These are phyloP conservation scores for Rhynchosporium agropyri DNA, from an alignment of 2,329 filamentous ascomycete species.

Conservation along the genomic window DNA sequence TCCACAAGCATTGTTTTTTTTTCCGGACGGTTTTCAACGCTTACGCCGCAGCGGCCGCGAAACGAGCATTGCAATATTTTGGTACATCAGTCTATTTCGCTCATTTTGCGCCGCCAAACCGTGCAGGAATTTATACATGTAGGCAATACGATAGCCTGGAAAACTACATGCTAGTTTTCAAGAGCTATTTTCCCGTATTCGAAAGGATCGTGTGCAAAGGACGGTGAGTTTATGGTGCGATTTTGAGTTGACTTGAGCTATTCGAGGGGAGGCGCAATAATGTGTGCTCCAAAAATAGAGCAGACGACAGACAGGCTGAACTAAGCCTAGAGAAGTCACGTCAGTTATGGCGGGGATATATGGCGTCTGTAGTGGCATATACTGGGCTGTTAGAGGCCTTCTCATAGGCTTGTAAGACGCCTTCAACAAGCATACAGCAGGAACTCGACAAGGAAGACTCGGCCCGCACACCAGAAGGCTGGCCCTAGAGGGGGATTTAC, in stretches of 20 bases:
- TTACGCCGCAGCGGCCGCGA: background rate
- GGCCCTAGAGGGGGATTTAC: background rate
- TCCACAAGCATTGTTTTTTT: constrained; percentile 2
- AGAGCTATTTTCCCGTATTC: constrained; percentile 9
- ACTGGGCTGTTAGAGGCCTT: background rate
- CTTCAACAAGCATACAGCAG: background rate
- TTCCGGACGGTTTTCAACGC: background rate
- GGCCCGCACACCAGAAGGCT: constrained; percentile 7
- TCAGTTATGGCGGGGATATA: background rate
- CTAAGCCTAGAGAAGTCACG: constrained; percentile 3
- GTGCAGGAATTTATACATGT: background rate
- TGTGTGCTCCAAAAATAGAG: constrained; percentile 28
- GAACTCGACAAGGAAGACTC: constrained; percentile 4
- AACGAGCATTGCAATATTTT: background rate
- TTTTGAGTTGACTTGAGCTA: constrained; percentile 12
- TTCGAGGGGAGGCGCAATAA: constrained; percentile 28
- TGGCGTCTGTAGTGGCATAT: background rate
- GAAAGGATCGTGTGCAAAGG: constrained; percentile 9
- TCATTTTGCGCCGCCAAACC: constrained; percentile 6
- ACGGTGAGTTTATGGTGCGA: constrained; percentile 10
- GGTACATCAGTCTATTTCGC: constrained; percentile 2
- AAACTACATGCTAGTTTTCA: background rate
- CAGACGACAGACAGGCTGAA: constrained; percentile 18
- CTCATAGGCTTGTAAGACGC: background rate
- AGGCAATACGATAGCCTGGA: background rate